Percentiles rank a stretch among this genome's conserved stretches.
Evolutionary conservation across 805 yeast genomes (phyloP).

Genomic region (Lipomyces spencermartinsiae): DNA sequence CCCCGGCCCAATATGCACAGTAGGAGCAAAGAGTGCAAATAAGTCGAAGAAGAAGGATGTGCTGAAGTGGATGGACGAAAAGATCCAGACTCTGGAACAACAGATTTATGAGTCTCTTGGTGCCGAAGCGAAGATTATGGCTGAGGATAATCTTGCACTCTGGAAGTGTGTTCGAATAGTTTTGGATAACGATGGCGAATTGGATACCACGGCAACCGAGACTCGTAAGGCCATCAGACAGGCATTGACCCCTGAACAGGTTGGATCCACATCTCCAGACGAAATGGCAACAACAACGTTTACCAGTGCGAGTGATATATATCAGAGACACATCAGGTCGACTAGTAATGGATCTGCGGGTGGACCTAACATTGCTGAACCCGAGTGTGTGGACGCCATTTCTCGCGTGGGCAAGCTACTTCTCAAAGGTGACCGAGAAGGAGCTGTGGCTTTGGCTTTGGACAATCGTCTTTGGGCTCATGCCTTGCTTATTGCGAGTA

Average conservation of each 20-base stretch:
- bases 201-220: conserved; percentile 21
- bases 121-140: conserved; percentile 39
- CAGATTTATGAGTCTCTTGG: conserved; percentile 38
- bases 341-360: conserved; percentile 14
- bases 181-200: conserved; percentile 39
- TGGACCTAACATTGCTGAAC: conserved; percentile 11
- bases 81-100: conserved; percentile 41
- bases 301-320: conserved; percentile 42
- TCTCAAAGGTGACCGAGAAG: conserved; percentile 68
- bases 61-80: conserved; percentile 67
- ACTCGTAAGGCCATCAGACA: conserved; percentile 31
- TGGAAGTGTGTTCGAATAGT: conserved; percentile 48
- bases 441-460: conserved; percentile 69
- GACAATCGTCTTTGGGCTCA: conserved; percentile 75
- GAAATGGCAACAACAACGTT: conserved; percentile 30
- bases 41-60: conserved; percentile 71
- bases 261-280: conserved; percentile 20
- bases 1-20: conserved; percentile 71
- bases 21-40: conserved; percentile 46
- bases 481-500: conserved; percentile 71
- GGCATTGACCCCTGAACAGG: conserved; percentile 38
- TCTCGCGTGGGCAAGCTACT: conserved; percentile 49
- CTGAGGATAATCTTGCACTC: conserved; percentile 44
- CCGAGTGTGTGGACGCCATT: conserved; percentile 38
- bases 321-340: conserved; percentile 31